Conservation (phyloP, 2,329 filamentous ascomycete genomes). For the Aspergillus melleus region DNA sequence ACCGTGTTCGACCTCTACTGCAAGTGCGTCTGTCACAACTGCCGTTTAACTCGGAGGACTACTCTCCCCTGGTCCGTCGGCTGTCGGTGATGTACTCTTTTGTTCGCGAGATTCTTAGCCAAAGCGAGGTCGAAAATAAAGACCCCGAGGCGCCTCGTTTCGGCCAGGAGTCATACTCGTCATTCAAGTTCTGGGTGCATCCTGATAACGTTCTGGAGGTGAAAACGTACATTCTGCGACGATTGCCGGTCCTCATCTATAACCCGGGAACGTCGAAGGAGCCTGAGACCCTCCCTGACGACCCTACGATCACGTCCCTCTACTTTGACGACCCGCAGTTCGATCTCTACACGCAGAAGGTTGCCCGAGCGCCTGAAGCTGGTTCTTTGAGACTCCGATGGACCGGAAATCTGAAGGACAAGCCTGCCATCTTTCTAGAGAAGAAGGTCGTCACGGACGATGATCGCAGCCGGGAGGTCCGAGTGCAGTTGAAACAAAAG, state of each 20-base stretch:
- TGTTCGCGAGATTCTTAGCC: conserved; percentile 72
- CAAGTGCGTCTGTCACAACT: conserved; percentile 84
- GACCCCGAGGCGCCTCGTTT: conserved; percentile 48
- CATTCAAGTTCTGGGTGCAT: conserved; percentile 97
- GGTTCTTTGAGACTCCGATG: conserved; percentile 84
- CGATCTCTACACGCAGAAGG: conserved; percentile 81
- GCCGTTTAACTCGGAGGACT: conserved; percentile 94
- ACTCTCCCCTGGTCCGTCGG: conserved; percentile 81
- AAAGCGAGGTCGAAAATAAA: conserved; percentile 52
- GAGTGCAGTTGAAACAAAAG: conserved; percentile 88
- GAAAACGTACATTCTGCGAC: conserved; percentile 90
- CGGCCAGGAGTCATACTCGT: conserved; percentile 70
- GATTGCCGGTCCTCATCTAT: conserved; percentile 87
- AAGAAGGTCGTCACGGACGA: conserved; percentile 82
- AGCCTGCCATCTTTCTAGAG: conserved; percentile 80
- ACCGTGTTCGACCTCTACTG: conserved; percentile 87
- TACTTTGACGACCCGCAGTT: conserved; percentile 93
- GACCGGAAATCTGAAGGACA: conserved; percentile 80
- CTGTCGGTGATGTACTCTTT: conserved; percentile 96
- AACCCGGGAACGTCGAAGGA: conserved; percentile 82
- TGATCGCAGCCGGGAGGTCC: conserved; percentile 74
- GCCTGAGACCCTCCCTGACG: conserved; percentile 71
- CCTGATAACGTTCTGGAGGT: conserved; percentile 93
- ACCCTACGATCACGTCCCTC: conserved; percentile 89
- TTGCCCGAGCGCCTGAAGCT: conserved; percentile 71